Conservation (phyloP, 331 rosid genomes). For the Malus hybrid region DNA sequence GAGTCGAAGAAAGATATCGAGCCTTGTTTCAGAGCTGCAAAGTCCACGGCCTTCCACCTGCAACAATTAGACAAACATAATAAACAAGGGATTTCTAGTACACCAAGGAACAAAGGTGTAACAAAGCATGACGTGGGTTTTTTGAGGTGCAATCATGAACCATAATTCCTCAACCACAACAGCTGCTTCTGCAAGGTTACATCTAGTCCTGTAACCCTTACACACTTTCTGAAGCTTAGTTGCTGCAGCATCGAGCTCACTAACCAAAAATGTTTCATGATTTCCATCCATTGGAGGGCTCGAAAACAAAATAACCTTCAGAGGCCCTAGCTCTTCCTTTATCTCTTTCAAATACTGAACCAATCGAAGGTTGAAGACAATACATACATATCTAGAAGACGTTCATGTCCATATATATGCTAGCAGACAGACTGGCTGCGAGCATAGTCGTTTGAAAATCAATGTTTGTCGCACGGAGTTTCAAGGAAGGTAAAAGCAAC, state of each 20-base stretch:
- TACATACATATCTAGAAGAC: no score
- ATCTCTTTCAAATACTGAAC: no score
- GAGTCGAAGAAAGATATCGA: neutral
- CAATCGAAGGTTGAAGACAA: no score
- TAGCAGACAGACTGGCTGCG: no score
- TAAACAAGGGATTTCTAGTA: neutral
- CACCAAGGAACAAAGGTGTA: neutral
- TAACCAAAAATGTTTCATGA: neutral
- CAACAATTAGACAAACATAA: rapidly evolving
- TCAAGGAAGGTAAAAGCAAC: no score
- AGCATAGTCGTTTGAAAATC: no score
- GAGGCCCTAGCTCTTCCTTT: no score
- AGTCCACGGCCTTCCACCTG: neutral
- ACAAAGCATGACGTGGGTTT: neutral
- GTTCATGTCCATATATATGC: no score
- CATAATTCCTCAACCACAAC: slow-evolving; percentile 77
- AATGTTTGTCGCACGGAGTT: no score
- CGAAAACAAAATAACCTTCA: no score
- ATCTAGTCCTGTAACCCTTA: slow-evolving; percentile 61
- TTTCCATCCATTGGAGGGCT: neutral
- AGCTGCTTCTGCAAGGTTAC: slow-evolving; percentile 72
- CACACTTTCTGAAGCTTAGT: slow-evolving; percentile 59
- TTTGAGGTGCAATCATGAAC: slow-evolving; percentile 15
- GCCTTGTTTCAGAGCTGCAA: neutral
- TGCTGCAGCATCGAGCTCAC: slow-evolving; percentile 40